Conservation (phyloP, 257 asterid genomes). For the Solanum peruvianum region DNA sequence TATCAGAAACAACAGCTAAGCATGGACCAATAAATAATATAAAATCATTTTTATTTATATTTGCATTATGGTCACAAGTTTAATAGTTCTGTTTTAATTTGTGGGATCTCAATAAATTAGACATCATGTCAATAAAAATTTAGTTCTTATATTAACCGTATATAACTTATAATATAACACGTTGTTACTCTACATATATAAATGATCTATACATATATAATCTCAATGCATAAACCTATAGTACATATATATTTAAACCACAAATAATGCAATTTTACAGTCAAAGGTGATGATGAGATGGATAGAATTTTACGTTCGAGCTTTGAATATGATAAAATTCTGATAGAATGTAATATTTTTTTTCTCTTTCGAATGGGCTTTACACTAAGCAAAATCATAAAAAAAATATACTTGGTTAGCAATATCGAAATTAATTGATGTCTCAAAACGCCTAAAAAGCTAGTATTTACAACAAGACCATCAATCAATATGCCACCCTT, state of each 20-base stretch:
- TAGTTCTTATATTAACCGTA: no score
- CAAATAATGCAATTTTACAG: neutral
- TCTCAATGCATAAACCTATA: neutral
- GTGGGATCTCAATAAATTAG: neutral
- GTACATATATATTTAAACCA: neutral
- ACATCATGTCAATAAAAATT: neutral
- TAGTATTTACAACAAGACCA: neutral
- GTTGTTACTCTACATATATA: no score
- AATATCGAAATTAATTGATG: neutral
- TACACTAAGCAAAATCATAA: neutral
- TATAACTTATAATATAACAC: no score
- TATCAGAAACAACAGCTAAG: neutral
- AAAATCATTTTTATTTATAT: neutral
- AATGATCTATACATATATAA: no score
- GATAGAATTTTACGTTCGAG: neutral
- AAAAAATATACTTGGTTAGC: no score
- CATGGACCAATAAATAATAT: neutral
- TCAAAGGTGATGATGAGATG: neutral
- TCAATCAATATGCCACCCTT: neutral
- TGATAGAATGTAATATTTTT: neutral
- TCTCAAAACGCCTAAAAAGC: neutral
- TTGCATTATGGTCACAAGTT: neutral
- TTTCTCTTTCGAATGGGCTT: neutral
- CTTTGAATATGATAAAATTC: rapidly evolving
- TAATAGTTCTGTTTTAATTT: neutral